Conservation (phyloP, 257 asterid genomes). For the Salvia splendens region DNA sequence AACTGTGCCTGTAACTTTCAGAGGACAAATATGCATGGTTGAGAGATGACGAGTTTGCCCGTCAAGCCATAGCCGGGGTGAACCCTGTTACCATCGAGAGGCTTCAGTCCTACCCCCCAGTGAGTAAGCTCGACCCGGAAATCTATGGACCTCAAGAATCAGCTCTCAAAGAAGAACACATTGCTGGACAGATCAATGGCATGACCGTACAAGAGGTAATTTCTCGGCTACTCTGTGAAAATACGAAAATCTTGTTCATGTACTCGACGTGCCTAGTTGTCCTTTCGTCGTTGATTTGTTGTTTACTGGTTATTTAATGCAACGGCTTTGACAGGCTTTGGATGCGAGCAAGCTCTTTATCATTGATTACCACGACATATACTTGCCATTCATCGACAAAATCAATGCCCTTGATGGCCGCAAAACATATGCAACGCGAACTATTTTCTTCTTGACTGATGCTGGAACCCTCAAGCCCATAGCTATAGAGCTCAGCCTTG, state of each 20-base stretch:
- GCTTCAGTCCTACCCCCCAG: constrained; percentile 72
- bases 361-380: constrained; percentile 79
- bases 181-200: constrained; percentile 74
- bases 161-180: constrained; percentile 82
- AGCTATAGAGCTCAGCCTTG: constrained; percentile 88
- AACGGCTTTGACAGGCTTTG: constrained; percentile 58
- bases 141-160: constrained; percentile 79
- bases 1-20: constrained; percentile 33
- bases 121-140: constrained; percentile 83
- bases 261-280: no score
- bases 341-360: constrained; percentile 68
- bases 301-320: background rate
- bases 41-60: constrained; percentile 91
- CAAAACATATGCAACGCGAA: constrained; percentile 85
- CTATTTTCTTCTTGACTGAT: constrained; percentile 69
- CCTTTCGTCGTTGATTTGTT: no score
- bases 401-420: constrained; percentile 91
- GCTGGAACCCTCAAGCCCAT: constrained; percentile 80
- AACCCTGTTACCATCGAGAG: constrained; percentile 85
- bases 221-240: background rate
- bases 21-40: constrained; percentile 96
- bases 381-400: constrained; percentile 71
- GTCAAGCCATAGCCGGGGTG: constrained; percentile 90
- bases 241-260: no score
- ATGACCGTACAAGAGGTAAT: constrained; percentile 85